Evolutionary conservation across 257 asterid species (phyloP).

Genomic region (Solanum virginianum): DNA sequence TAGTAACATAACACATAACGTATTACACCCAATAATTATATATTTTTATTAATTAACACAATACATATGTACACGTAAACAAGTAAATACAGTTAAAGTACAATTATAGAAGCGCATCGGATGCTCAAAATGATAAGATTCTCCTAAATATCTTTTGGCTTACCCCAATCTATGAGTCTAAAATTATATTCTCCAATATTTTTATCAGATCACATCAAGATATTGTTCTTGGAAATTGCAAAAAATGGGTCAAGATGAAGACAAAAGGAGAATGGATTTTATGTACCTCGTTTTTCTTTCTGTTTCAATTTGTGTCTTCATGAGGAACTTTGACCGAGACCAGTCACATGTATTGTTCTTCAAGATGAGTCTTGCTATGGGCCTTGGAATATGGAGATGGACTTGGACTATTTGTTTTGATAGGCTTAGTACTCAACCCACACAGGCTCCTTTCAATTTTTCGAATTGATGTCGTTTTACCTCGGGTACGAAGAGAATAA

Average conservation of each 20-base stretch:
- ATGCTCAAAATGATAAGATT: neutral
- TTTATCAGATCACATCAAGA: neutral
- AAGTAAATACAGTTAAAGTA: neutral
- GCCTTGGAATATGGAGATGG: neutral
- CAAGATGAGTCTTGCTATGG: neutral
- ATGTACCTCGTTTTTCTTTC: neutral
- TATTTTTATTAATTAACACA: no score
- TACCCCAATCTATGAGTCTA: neutral
- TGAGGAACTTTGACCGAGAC: neutral
- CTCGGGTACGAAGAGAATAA: rapidly evolving
- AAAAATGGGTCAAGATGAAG: neutral
- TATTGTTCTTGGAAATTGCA: neutral
- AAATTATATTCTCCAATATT: neutral
- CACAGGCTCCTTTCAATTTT: neutral
- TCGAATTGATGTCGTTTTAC: neutral
- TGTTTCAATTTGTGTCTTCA: neutral
- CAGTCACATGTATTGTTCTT: neutral
- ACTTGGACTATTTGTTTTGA: neutral
- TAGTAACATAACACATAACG: no score
- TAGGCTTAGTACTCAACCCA: neutral
- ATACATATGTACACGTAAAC: no score
- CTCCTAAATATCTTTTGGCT: neutral
- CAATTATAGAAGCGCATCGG: neutral
- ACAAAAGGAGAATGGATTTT: neutral
- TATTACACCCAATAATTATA: no score